Conservation (phyloP, 2,329 filamentous ascomycete species). For the Plectosphaerella sp. region DNA sequence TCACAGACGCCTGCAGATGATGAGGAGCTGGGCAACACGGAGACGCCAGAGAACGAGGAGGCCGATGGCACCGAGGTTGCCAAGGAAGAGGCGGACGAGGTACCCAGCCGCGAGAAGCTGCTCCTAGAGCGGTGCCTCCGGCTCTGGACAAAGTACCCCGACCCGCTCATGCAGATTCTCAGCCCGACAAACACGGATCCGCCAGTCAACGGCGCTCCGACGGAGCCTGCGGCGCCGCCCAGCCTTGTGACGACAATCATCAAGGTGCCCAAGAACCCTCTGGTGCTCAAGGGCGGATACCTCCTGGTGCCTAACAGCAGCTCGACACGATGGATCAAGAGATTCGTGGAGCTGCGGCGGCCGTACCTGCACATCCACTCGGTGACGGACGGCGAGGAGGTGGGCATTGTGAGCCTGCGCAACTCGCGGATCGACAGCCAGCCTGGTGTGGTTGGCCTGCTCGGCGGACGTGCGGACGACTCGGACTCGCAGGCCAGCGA, state of each 20-base stretch:
- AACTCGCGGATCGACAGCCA: conserved; percentile 91
- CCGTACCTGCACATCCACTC: conserved; percentile 92
- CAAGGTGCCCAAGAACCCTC: conserved; percentile 73
- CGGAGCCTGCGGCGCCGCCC: conserved; percentile 46
- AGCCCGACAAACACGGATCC: conserved; percentile 62
- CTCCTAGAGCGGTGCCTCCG: conserved; percentile 53
- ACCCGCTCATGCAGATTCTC: conserved; percentile 51
- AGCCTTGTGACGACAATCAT: conserved; percentile 73
- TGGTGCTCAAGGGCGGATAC: conserved; percentile 80
- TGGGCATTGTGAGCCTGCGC: conserved; percentile 81
- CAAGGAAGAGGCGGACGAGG: conserved; percentile 30
- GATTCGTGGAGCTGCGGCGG: conserved; percentile 86
- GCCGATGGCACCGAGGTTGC: conserved; percentile 19
- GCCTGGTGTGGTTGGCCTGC: conserved; percentile 76
- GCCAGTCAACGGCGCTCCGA: conserved; percentile 56
- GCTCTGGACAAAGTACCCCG: conserved; percentile 61
- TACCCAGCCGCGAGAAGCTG: conserved; percentile 38
- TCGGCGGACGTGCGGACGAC: conserved; percentile 47
- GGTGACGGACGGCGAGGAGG: conserved; percentile 80
- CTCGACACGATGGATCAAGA: conserved; percentile 80
- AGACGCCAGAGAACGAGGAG: conserved; percentile 16
- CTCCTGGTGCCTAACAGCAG: conserved; percentile 80
- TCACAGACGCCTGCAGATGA: conserved; percentile 37
- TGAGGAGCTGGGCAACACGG: conserved; percentile 16
- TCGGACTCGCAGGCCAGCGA: conserved; percentile 20